Percentiles rank a stretch among this genome's conserved stretches.
These are phyloP conservation scores for Taiwanofungus camphoratus DNA, from an alignment of 1,284 basidiomycete species.

Conservation along the genomic window DNA sequence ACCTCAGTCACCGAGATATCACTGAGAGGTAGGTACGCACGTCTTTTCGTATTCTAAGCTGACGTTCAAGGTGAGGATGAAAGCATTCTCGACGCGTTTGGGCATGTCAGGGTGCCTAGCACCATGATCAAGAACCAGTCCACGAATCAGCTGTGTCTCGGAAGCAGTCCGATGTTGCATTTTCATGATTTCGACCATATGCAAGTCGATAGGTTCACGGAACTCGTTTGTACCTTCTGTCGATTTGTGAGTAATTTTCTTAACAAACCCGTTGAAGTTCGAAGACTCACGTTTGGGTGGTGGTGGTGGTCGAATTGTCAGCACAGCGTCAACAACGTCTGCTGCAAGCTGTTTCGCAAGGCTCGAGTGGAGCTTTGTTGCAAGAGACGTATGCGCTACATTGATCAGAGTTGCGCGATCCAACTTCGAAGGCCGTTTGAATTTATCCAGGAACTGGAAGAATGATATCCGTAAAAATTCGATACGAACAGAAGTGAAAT, in stretches of 20 bases:
- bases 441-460: conserved; percentile 84
- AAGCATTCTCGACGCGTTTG: conserved; percentile 96
- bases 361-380: conserved; percentile 85
- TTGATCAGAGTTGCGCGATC: conserved; percentile 90
- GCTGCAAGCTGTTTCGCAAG: conserved; percentile 88
- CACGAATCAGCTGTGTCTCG: conserved; percentile 95
- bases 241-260: conserved; percentile 9
- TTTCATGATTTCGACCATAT: conserved; percentile 99
- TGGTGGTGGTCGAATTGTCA: conserved; percentile 77
- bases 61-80: conserved; percentile 94
- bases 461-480: not conserved
- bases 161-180: conserved; percentile 99
- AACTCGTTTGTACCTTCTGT: conserved; percentile 60
- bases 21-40: conserved; percentile 42
- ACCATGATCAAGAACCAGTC: conserved; percentile 94
- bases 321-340: conserved; percentile 93
- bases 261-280: conserved; percentile 10
- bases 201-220: conserved; percentile 91
- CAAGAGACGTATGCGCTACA: conserved; percentile 91
- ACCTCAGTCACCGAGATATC: conserved; percentile 1
- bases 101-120: conserved; percentile 99
- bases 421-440: conserved; percentile 71
- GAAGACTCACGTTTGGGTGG: conserved; percentile 47
- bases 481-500: not conserved
- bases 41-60: conserved; percentile 99